Base-by-base conservation (phyloP, 495 filamentous ascomycete species). In the Hypoxylon cercidicola region DNA sequence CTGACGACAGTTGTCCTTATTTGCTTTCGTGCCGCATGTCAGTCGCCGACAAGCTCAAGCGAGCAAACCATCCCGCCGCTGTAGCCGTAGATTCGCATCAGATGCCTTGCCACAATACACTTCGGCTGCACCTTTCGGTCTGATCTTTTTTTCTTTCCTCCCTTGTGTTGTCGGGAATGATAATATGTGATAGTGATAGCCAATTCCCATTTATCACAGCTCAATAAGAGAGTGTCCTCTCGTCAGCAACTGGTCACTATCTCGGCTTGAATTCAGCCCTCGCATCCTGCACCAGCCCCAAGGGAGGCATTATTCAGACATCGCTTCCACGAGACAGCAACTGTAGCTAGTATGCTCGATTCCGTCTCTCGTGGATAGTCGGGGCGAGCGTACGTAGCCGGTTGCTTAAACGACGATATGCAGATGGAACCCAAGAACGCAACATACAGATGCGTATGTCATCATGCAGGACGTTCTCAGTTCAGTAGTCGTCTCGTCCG, bases 61-160 rank as follows among this genome's bases (percentile, higher is more conserved):
- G 34, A 48, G 48, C 34, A 57, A 62, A 58, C 55, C 41, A 55
- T 52, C 37, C 40, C 46, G 37, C 28, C 15, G 10, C 45, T 32
- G 13, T 40, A n/a, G 10, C 20, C 47, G 30, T 18, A 21, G 16
- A 55, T 32, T 55, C 52, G 34, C 50, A 55, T 50, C 15, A 10
- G n/a, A 44, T 55, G 15, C 19, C 40, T 20, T 54, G 44, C 34
- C 53, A 57, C 43, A 60, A 60, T 55, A 60, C 15, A 48, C 28
- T 68, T 64, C 46, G 44, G 4, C 55, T 64, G 65, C 65, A 60
- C 44, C 43, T 56, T 11, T 68, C 65, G 65, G 65, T 56, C 54
- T 55, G 46, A 47, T 62, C 19, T 44, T 25, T n/a, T 47, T 7
- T 44, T 21, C 13, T 34, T 11, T 30, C 37, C 35, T 40, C 57